phyloP scores from a whole-genome alignment of 2,329 filamentous ascomycete species.

The Stachybotrys elegans region DNA sequence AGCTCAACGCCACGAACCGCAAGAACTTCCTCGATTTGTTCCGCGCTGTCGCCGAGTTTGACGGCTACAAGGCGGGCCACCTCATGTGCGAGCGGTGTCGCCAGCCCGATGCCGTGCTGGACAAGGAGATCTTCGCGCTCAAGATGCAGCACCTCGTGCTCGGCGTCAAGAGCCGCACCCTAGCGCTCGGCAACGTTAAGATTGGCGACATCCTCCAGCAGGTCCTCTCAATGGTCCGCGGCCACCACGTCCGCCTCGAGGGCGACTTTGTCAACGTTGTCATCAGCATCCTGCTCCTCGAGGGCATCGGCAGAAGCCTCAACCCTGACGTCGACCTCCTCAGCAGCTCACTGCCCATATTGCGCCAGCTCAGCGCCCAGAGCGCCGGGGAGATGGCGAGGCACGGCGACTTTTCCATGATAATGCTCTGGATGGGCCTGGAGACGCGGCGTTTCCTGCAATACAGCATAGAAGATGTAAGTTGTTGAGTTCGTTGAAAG shows the following conservation, averaged over 20 bases:
- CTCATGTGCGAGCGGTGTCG: constrained; percentile 95
- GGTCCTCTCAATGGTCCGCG: constrained; percentile 85
- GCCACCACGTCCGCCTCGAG: constrained; percentile 89
- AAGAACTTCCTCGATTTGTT: constrained; percentile 93
- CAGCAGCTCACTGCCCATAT: constrained; percentile 78
- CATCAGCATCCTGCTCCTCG: constrained; percentile 85
- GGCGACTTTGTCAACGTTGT: constrained; percentile 99
- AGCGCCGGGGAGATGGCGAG: constrained; percentile 65
- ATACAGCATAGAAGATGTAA: constrained; percentile 81
- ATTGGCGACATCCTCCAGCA: constrained; percentile 93
- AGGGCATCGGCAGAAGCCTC: constrained; percentile 85
- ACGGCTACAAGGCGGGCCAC: constrained; percentile 90
- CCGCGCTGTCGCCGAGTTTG: constrained; percentile 91
- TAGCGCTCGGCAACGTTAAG: constrained; percentile 89
- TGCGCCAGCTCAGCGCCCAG: constrained; percentile 80
- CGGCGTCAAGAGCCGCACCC: constrained; percentile 81
- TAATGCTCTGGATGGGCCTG: constrained; percentile 85
- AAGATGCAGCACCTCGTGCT: constrained; percentile 97
- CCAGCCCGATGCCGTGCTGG: constrained; percentile 83
- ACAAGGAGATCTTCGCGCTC: constrained; percentile 84
- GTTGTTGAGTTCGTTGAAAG: constrained; percentile 24
- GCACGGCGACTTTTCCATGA: constrained; percentile 74
- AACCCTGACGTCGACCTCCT: constrained; percentile 87
- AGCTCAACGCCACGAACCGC: constrained; percentile 82
- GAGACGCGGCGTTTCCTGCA: constrained; percentile 87